Base-by-base conservation (phyloP, 306 rosid species). In the Medicago ruthenica region DNA sequence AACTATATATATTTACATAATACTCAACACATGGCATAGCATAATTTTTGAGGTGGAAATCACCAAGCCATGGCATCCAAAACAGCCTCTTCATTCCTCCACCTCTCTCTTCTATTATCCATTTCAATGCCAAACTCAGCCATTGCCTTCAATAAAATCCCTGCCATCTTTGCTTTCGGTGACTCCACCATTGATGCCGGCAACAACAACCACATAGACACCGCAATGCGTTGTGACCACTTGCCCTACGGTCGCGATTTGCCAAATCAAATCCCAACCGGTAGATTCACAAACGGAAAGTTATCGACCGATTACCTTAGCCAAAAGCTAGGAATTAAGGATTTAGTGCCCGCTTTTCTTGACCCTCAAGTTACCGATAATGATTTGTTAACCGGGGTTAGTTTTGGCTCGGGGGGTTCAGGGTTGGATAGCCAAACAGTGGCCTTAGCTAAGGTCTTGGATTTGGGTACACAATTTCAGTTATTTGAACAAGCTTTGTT, bases 171-270 rank as follows among this genome's bases (percentile, higher is more conserved):
- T 1, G 86, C 86, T 40, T 84, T 86, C 0, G 89, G 92, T 0
- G 92, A 88, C 44, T 88, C 93, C 13, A 81, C 86, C 7, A 3
- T 83, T 1, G 87, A 88, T 14, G 11, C 85, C 0, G 87, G 86
- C 75, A 86, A 83, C 85, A 88, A 86, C 70, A 85, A 86, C 60
- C 51, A 13, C 61, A 1, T 76, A 2, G 0, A 0, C 13, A 55
- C 80, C 2, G 1, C 81, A 11, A 57, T 74, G 12, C 53, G 58
- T 0, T 2, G 81, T 0, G 54, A 86, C 67, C 87, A 84, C 64
- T 12, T 13, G 0, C 90, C 90, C 12, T 88, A 82, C 13, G 83
- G 92, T 31, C 53, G 59, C 0, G 87, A 86, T 82, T 67, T 86
- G 3, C 89, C 81, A 0, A 21, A 0, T 0, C 82, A 82, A 6